Conservation (phyloP, 345 rosid species). For the Eucalyptus regnans region DNA sequence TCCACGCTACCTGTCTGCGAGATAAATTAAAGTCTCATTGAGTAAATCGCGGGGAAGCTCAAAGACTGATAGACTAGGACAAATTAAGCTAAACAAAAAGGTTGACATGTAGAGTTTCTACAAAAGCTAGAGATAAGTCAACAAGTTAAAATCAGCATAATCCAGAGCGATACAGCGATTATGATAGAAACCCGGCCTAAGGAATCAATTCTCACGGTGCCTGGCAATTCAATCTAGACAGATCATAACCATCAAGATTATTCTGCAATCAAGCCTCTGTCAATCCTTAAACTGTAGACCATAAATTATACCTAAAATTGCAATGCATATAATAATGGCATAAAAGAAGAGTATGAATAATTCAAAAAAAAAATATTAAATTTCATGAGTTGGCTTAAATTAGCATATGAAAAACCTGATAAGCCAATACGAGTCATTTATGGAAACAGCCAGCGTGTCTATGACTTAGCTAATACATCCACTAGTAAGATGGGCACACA, state of each 20-base stretch:
- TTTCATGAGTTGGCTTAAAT: neutral
- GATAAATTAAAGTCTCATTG: neutral
- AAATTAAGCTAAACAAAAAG: neutral
- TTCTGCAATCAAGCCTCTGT: neutral
- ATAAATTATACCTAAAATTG: neutral
- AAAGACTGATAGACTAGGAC: neutral
- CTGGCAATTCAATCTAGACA: neutral
- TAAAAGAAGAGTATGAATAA: neutral
- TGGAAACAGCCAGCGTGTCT: neutral
- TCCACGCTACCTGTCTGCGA: slow-evolving; percentile 71
- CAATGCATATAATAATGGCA: neutral
- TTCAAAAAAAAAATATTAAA: neutral
- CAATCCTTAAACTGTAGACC: neutral
- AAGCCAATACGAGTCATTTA: neutral
- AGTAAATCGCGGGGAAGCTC: neutral
- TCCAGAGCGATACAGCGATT: neutral
- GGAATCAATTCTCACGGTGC: neutral
- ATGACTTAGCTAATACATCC: neutral
- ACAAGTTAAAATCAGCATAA: neutral
- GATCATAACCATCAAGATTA: neutral
- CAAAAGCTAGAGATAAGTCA: neutral
- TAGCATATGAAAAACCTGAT: neutral
- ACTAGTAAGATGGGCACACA: neutral
- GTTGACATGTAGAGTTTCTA: neutral
- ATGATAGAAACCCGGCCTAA: neutral